Evolutionary conservation across 2,329 filamentous ascomycete species (phyloP), one percentile per base, ranked within the genome.

Genomic region (Monilinia fructigena): DNA sequence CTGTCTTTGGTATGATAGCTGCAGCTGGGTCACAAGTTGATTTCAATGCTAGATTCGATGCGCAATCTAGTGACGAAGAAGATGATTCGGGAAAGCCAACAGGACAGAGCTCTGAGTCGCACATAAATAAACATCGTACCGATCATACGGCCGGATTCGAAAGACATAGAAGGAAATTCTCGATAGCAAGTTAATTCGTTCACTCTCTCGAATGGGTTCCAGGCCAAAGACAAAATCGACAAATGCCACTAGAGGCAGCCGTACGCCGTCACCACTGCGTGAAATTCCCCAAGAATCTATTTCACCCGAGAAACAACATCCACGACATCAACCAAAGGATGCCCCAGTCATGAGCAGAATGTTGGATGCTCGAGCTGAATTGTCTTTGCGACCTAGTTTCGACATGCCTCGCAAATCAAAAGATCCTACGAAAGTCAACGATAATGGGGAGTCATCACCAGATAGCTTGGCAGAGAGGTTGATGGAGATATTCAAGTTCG

Each of bases 1-100:
- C 92, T 70, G 89, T 98, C 65, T 96, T 97, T 77, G 93, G 92
- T 64, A 86, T 98, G 79, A 93, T 98, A 71, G 91, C 93, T 8
- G 92, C 92, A 20, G 92, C 92, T 48, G 92, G 93, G 8, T 93
- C 92, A 40, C 87, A 87, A 67, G 88, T 90, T 62, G 90, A 96
- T 78, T 93, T 96, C 75, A 89, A 91, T 77, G 85, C 90, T 67
- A 86, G 90, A 48, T 94, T 95, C 77, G 90, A 93, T 74, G 89
- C 80, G 60, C 82, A 90, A 71, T 93, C 90, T 52, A 95, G 91
- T 72, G 92, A 94, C 72, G 93, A 93, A 70, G 75, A 77, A 48
- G 74, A 76, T 52, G 74, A 74, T 48, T 67, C 71, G 6, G 67
- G 60, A 20, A 69, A 70, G 31, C 67, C 71, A 23, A 67, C 72